Evolutionary conservation across 345 rosid species (phyloP).

Genomic region (Pugionium dolabratum): DNA sequence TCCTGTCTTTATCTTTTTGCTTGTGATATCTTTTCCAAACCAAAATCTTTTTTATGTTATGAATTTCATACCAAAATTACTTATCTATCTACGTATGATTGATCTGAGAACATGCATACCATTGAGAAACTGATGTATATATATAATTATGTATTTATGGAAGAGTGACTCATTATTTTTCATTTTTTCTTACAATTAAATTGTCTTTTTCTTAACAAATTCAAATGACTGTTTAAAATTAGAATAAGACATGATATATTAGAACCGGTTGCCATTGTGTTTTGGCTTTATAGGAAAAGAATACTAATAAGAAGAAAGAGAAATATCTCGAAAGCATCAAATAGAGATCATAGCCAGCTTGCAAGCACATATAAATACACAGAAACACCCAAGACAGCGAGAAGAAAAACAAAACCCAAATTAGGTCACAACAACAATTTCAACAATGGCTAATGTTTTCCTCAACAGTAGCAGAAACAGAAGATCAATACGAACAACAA

Average conservation of each 20-base stretch:
- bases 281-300: conserved; percentile 9
- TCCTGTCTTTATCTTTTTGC: too few species aligned
- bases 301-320: conserved; percentile 12
- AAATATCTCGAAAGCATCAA: conserved; percentile 38
- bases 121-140: not conserved
- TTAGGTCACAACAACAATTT: conserved; percentile 16
- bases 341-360: conserved; percentile 29
- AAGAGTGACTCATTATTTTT: conserved; percentile 12
- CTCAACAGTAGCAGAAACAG: conserved; percentile 36
- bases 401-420: conserved; percentile 5
- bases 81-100: conserved; percentile 1
- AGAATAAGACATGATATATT: not conserved
- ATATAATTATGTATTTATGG: conserved; percentile 3
- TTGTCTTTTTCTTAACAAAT: conserved; percentile 26
- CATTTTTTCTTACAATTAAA: not conserved
- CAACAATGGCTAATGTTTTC: conserved; percentile 38
- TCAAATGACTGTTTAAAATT: not conserved
- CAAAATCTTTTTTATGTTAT: not conserved
- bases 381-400: conserved; percentile 10
- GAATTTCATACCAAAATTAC: not conserved
- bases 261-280: not conserved
- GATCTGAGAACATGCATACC: conserved; percentile 2
- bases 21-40: too few species aligned
- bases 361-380: conserved; percentile 37
- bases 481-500: conserved; percentile 34